Conservation (phyloP, 805 yeast species). For the Zygoascus bituminiphila region DNA sequence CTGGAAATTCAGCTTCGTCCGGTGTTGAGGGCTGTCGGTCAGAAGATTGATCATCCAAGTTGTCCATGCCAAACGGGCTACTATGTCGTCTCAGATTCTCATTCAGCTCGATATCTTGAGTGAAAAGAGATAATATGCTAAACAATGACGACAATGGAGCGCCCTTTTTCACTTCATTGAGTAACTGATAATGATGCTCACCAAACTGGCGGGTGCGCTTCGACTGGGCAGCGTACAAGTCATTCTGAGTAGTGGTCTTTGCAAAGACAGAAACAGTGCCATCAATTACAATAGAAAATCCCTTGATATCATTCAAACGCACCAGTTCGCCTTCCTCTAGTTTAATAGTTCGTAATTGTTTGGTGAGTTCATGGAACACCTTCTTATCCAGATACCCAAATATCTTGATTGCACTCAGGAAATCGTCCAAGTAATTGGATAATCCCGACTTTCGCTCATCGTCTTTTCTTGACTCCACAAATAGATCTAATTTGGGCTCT, state of each 20-base stretch:
- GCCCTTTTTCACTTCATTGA: conserved; percentile 77
- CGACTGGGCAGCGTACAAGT: not conserved
- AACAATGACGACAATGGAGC: conserved; percentile 78
- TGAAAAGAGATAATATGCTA: conserved; percentile 68
- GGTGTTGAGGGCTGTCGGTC: not conserved
- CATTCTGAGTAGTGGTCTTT: conserved; percentile 30
- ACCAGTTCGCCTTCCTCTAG: conserved; percentile 69
- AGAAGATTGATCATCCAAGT: conserved; percentile 7
- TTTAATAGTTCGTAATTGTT: conserved; percentile 83
- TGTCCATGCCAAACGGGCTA: not conserved
- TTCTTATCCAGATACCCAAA: conserved; percentile 88
- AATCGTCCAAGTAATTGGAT: conserved; percentile 25
- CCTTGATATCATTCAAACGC: conserved; percentile 62
- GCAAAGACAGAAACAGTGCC: conserved; percentile 78
- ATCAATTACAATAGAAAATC: conserved; percentile 88
- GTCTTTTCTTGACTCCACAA: conserved; percentile 31
- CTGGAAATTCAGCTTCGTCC: conserved; percentile 1
- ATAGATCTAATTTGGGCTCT: conserved; percentile 40
- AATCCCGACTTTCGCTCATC: conserved; percentile 29
- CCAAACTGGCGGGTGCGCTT: not conserved
- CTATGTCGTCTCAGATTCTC: conserved; percentile 10
- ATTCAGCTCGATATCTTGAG: conserved; percentile 33
- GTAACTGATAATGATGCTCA: conserved; percentile 58
- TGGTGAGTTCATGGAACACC: conserved; percentile 87
- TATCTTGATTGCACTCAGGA: conserved; percentile 80